Evolutionary conservation across 495 filamentous ascomycete genomes (phyloP).

Genomic region (Aspergillus saccharolyticus): DNA sequence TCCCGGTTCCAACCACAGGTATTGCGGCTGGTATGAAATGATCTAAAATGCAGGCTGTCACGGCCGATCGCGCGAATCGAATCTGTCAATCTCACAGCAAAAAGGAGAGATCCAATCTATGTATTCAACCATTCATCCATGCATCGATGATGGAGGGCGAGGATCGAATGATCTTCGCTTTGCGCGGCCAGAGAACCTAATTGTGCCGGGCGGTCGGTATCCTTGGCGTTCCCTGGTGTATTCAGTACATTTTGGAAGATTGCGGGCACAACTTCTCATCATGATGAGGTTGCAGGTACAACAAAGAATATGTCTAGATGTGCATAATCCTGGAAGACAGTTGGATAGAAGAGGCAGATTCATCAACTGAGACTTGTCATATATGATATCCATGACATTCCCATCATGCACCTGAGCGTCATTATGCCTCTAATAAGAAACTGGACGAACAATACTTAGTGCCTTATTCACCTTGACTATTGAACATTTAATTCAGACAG

Average conservation of each 20-base stretch:
- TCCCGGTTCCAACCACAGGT: not conserved
- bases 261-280: not conserved
- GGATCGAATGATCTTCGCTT: not conserved
- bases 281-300: too few relatives aligned
- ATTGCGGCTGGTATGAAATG: not conserved
- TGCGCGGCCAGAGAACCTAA: not conserved
- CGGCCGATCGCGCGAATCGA: not conserved
- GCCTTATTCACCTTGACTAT: too few relatives aligned
- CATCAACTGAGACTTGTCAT: too few relatives aligned
- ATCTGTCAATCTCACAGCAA: not conserved
- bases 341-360: too few relatives aligned
- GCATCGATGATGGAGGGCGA: not conserved
- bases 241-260: not conserved
- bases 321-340: too few relatives aligned
- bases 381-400: too few relatives aligned
- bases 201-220: slow-evolving; percentile 5
- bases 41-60: not conserved
- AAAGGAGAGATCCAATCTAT: not conserved
- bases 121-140: not conserved
- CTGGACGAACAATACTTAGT: too few relatives aligned
- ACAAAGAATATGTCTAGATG: too few relatives aligned
- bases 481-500: too few relatives aligned
- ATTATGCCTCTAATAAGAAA: too few relatives aligned
- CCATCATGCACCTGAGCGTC: too few relatives aligned
- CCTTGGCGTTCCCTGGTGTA: not conserved